Evolutionary conservation across 495 filamentous ascomycete species (phyloP), one percentile per base, ranked within the genome.

Genomic region (Aspergillus bertholletiae): DNA sequence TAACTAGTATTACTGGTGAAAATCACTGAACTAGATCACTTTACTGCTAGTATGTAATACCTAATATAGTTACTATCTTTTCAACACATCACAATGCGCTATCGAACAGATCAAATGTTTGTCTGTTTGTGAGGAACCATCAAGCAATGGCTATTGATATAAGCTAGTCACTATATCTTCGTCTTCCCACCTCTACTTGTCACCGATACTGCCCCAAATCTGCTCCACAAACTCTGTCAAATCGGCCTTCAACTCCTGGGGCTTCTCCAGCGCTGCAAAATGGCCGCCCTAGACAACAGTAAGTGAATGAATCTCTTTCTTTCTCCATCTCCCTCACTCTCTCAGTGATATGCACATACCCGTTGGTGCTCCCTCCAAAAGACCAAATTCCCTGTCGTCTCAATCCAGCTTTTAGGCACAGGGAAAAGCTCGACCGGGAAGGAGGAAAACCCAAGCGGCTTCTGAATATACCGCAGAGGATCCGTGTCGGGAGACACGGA

Each of bases 401-500:
- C 75, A 0, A 79, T 70, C 82, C 80, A 85, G 1, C 61, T 64
- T 46, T 67, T 66, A 3, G 85, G 81, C 2, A 74, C 46, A 0
- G 77, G 76, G 1, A 68, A 59, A 18, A 88, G 53, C 52, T 88
- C 86, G 17, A 63, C 66, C 0, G 78, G 80, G 60, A 85, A 88
- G 17, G 67, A 70, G 0, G 78, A 82, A 58, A 76, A 87, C 0
- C 84, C 86, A 27, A 85, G 62, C 0, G 82, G 83, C 61, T 86
- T 87, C 20, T 73, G 52, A 45, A 80, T 72, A 52, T 68, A 73
- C 62, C 48, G 4, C n/a, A 39, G 34, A 17, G 9, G 4, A 13
- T 17, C n/a, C n/a, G 5, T 6, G 7, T 39, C 34, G 9, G 58
- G 55, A 22, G 61, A 57, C 7, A 39, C 5, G 7, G 58, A 64